Percentiles rank a stretch among this genome's conserved stretches.
These are phyloP conservation scores for Zymoseptoria crescenta DNA, from an alignment of 2,329 filamentous ascomycete species.

Conservation along the genomic window DNA sequence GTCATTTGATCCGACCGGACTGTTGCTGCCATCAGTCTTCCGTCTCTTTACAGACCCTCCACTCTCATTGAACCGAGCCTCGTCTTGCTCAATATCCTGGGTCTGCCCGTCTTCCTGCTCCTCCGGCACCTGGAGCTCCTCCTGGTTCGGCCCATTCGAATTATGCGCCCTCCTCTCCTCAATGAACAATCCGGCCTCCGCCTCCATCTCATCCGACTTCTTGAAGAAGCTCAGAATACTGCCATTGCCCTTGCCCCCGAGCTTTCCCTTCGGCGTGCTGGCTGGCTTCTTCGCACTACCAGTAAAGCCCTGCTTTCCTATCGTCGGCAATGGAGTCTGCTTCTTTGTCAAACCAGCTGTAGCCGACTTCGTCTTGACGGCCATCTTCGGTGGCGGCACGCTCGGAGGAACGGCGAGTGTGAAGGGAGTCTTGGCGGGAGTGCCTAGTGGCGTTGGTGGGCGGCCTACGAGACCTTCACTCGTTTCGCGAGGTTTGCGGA, in stretches of 20 bases:
- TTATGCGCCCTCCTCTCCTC: constrained; percentile 17
- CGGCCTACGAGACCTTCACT: constrained; percentile 39
- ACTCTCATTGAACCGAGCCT: constrained; percentile 38
- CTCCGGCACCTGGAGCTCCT: neutral
- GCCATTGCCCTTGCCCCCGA: constrained; percentile 38
- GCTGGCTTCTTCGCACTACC: constrained; percentile 29
- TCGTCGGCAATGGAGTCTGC: constrained; percentile 21
- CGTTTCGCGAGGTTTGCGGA: constrained; percentile 45
- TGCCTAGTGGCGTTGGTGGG: constrained; percentile 43
- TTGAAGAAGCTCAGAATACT: constrained; percentile 50
- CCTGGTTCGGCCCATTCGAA: neutral
- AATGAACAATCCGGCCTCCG: constrained; percentile 30
- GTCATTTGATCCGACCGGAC: constrained; percentile 4
- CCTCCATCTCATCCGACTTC: constrained; percentile 34
- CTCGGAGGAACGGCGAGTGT: constrained; percentile 24
- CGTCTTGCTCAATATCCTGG: constrained; percentile 12
- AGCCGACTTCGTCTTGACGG: constrained; percentile 21
- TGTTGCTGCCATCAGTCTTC: constrained; percentile 21
- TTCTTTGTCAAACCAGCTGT: constrained; percentile 5
- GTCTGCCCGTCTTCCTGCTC: neutral
- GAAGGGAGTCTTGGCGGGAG: constrained; percentile 24
- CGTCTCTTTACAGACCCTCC: constrained; percentile 36
- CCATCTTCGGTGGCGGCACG: constrained; percentile 26
- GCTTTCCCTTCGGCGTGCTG: constrained; percentile 31
- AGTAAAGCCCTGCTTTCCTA: constrained; percentile 23